phyloP scores from a whole-genome alignment of 768 basidiomycete genomes.

The Tulasnella sp. region DNA sequence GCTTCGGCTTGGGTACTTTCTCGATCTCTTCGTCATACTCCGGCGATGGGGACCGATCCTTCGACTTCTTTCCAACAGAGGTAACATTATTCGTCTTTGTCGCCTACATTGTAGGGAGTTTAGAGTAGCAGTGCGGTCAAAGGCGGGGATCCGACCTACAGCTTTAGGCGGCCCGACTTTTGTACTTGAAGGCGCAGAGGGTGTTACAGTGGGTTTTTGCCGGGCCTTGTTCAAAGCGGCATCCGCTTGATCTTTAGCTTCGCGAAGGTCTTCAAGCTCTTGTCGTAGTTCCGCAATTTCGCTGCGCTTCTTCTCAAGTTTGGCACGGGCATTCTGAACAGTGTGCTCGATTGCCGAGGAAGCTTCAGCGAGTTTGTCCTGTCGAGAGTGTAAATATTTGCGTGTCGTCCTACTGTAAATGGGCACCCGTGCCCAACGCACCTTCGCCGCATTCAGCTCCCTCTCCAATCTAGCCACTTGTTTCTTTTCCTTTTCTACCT shows the following conservation, averaged over 20 bases:
- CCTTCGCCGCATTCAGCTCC: background rate
- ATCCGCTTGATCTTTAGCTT: background rate
- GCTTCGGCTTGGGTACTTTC: background rate
- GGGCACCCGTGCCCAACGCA: background rate
- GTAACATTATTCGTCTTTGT: background rate
- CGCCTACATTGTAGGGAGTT: background rate
- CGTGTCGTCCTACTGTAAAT: too few species aligned
- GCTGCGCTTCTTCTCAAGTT: background rate
- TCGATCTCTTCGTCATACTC: background rate
- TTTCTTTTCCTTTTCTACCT: background rate
- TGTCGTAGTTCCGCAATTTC: background rate
- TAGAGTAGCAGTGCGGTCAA: background rate
- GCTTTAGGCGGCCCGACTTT: background rate
- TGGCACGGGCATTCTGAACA: background rate
- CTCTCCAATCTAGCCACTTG: background rate
- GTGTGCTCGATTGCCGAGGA: background rate
- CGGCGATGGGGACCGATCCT: background rate
- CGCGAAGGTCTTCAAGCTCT: background rate
- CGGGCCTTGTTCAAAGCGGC: background rate
- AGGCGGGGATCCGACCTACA: background rate
- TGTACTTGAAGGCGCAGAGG: background rate
- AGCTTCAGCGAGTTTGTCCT: background rate
- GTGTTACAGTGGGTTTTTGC: background rate
- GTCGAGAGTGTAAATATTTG: too few species aligned
- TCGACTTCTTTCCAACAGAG: background rate